phyloP scores from a whole-genome alignment of 2,329 filamentous ascomycete genomes.

The Alternaria incomplexa region DNA sequence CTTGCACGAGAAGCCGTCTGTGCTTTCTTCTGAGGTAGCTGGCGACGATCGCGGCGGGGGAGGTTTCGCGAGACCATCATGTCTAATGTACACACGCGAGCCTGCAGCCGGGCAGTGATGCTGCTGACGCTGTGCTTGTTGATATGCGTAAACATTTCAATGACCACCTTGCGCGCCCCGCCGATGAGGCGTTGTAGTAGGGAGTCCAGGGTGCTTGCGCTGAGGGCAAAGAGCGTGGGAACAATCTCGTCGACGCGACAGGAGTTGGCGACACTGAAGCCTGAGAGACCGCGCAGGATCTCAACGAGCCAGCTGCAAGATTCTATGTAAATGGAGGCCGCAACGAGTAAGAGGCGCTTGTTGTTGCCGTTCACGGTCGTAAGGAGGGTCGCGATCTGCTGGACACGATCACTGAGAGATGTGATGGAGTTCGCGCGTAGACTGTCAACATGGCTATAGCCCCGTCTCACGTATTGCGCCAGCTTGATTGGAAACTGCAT shows the following conservation, averaged over 20 bases:
- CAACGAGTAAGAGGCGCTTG: not conserved
- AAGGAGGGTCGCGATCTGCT: not conserved
- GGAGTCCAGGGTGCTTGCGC: not conserved
- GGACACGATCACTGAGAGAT: not conserved
- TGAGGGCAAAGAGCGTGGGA: not conserved
- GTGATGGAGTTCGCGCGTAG: not conserved
- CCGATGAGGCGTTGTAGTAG: not conserved
- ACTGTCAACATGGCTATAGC: not conserved
- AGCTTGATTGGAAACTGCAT: not conserved
- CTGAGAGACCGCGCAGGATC: not conserved
- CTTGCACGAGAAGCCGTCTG: not conserved
- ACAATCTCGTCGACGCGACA: not conserved
- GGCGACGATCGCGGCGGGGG: not conserved
- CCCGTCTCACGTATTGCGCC: not conserved
- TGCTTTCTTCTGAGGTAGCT: not conserved
- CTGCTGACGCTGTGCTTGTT: not conserved
- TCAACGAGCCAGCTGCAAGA: not conserved
- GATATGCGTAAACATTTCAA: not conserved
- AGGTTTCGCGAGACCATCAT: not conserved
- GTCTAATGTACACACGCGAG: not conserved
- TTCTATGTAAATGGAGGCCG: not conserved
- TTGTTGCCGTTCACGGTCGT: not conserved
- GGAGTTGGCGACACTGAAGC: not conserved
- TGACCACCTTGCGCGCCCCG: not conserved
- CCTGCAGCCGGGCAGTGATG: not conserved